Evolutionary conservation across 2,329 filamentous ascomycete genomes (phyloP).

Genomic region (Zasmidium citrigriseum): DNA sequence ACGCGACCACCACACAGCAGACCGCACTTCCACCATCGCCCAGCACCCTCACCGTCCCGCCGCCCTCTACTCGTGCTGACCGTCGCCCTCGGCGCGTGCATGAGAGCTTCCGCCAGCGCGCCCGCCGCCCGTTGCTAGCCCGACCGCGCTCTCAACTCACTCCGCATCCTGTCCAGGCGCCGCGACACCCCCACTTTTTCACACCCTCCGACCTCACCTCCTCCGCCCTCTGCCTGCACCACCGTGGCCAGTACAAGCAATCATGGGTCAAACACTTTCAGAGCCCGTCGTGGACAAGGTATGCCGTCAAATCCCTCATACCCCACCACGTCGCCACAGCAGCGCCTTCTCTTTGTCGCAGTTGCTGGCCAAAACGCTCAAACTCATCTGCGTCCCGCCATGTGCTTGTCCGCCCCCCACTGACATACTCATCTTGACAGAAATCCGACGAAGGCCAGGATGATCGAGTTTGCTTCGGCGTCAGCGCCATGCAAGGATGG

Average conservation of each 20-base stretch:
- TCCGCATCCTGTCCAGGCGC: background rate
- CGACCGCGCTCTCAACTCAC: background rate
- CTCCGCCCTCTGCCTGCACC: background rate
- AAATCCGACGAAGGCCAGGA: slow-evolving; percentile 86
- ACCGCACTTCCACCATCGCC: too few species aligned
- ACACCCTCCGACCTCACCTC: background rate
- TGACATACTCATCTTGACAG: slow-evolving; percentile 49
- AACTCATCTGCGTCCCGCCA: background rate
- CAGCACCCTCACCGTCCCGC: too few species aligned
- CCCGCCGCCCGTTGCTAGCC: background rate
- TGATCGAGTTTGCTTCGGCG: slow-evolving; percentile 88
- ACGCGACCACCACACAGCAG: too few species aligned
- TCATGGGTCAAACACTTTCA: slow-evolving; percentile 98
- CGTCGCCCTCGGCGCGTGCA: background rate
- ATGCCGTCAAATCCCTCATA: slow-evolving; percentile 40
- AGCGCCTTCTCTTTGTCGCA: background rate
- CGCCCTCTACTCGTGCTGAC: too few species aligned
- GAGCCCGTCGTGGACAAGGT: slow-evolving; percentile 99
- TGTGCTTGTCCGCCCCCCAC: background rate
- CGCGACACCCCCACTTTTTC: background rate
- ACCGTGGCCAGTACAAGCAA: slow-evolving; percentile 25
- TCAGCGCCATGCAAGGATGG: slow-evolving; percentile 99
- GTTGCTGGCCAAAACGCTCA: background rate
- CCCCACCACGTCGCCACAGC: slow-evolving; percentile 2
- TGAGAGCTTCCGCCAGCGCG: background rate